A percentile compares a stretch with the other conserved stretches of the same genome.
Evolutionary conservation across 1,284 basidiomycete species (phyloP).

Genomic region (Psilocybe mexicana): DNA sequence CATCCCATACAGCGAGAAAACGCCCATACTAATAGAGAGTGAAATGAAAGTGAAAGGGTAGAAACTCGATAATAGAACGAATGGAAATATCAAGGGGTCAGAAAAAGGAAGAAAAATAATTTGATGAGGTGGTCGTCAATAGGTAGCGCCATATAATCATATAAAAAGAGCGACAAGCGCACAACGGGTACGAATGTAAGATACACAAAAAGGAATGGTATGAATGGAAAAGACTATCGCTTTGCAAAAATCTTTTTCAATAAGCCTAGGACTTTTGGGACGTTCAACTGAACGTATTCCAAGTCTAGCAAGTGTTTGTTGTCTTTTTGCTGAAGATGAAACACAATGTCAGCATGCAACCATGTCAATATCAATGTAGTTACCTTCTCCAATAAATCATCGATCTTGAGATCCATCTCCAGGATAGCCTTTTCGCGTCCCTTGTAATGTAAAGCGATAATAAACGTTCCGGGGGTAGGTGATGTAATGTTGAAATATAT

Average conservation of each 20-base stretch:
- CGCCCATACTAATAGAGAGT: slow-evolving; percentile 5
- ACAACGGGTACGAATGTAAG: slow-evolving; percentile 12
- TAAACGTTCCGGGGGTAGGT: slow-evolving; percentile 96
- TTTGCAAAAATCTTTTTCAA: slow-evolving; percentile 91
- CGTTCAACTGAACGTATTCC: slow-evolving; percentile 97
- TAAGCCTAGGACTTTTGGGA: slow-evolving; percentile 89
- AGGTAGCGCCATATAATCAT: slow-evolving; percentile 19
- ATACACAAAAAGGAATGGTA: slow-evolving; percentile 16
- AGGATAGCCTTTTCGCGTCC: slow-evolving; percentile 98
- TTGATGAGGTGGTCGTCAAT: slow-evolving; percentile 10
- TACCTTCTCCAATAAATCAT: slow-evolving; percentile 96
- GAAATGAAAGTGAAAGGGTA: slow-evolving; percentile 2
- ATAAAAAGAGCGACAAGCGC: slow-evolving; percentile 15
- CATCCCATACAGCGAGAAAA: slow-evolving; percentile 22
- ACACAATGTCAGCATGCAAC: slow-evolving; percentile 13
- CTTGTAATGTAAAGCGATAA: slow-evolving; percentile 98
- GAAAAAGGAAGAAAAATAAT: slow-evolving; percentile 23
- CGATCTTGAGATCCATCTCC: slow-evolving; percentile 99
- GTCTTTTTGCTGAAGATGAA: slow-evolving; percentile 85
- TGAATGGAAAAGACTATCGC: slow-evolving; percentile 51
- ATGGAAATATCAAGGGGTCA: slow-evolving; percentile 24
- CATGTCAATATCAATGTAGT: not conserved
- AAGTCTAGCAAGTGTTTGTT: slow-evolving; percentile 94
- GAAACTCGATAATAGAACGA: slow-evolving; percentile 16
- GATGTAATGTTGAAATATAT: slow-evolving; percentile 99